Evolutionary conservation across 2,329 filamentous ascomycete species (phyloP), one percentile per base, ranked within the genome.

Genomic region (Proliferodiscus dingleyae): DNA sequence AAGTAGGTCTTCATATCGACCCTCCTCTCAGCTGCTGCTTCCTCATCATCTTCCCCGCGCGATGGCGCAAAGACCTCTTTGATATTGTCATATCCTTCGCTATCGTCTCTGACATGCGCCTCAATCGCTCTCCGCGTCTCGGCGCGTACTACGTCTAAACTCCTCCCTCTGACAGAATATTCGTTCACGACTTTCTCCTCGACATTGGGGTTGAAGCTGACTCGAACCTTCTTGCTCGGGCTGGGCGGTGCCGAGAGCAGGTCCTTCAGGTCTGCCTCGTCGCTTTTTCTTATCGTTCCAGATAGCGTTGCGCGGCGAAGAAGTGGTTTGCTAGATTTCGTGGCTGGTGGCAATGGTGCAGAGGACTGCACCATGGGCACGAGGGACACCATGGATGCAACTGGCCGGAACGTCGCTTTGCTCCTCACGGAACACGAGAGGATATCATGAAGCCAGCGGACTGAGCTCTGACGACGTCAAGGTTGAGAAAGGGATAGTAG

Each of bases 11-110:
- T 73, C 38, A 83, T 68, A 16, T 64, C 58, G 6, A 42, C 51
- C 68, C 68, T 46, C 49, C 24, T 52, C 44, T 53, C 49, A 28
- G 42, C 40, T 18, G 48, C 52, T n/a, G n/a, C n/a, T n/a, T n/a
- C n/a, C 9, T 47, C 51, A 24, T 61, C 54, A 5, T 57, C 53
- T 15, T 50, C 46, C 36, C 41, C 46, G 46, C 39, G 47, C 11
- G 15, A 34, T 6, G 51, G 49, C 13, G 46, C 43, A 29, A 84
- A 80, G 4, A 78, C 66, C 41, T 79, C 73, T 59, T 81, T 82
- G 39, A 83, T 64, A n/a, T 68, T 70, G 52, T 81, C 74, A 62
- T 82, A 83, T 28, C 74, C 76, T 50, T 79, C 75, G 48, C 79
- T 77, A 45, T 79, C 74, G 21, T 78, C 77, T 39, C 69, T 70